Conservation (phyloP, 2,329 filamentous ascomycete species). For the Fusarium sp. region DNA sequence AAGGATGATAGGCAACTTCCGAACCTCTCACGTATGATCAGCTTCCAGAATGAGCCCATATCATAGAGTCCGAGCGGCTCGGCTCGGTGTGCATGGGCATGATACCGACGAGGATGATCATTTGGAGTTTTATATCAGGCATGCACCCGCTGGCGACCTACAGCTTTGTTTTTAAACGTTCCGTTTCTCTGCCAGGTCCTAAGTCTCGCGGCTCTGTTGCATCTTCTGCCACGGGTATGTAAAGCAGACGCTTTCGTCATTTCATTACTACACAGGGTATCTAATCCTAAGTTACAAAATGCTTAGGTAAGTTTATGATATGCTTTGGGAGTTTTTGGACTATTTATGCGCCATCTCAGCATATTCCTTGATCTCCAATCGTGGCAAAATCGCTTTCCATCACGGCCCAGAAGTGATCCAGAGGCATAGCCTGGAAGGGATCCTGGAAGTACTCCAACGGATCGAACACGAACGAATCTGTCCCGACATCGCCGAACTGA, state of each 20-base stretch:
- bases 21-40: not conserved
- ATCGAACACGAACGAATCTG: conserved; percentile 20
- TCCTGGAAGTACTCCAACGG: conserved; percentile 37
- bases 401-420: conserved; percentile 44
- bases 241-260: not conserved
- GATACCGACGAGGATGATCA: not conserved
- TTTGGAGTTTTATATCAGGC: not conserved
- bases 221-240: not conserved
- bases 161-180: fast-evolving
- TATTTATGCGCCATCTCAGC: not conserved
- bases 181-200: no score
- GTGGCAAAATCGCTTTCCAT: conserved; percentile 38
- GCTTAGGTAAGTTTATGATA: not conserved
- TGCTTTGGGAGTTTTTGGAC: not conserved
- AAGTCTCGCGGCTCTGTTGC: fast-evolving
- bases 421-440: conserved; percentile 40
- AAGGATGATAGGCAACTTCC: not conserved
- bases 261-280: conserved; percentile 3
- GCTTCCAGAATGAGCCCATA: not conserved
- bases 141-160: not conserved
- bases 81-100: conserved; percentile 5
- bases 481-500: not conserved
- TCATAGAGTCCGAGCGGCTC: conserved; percentile 2
- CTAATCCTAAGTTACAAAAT: not conserved
- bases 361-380: conserved; percentile 19